Evolutionary conservation across 2,329 filamentous ascomycete species (phyloP).

Genomic region (Erysiphe neolycopersici): DNA sequence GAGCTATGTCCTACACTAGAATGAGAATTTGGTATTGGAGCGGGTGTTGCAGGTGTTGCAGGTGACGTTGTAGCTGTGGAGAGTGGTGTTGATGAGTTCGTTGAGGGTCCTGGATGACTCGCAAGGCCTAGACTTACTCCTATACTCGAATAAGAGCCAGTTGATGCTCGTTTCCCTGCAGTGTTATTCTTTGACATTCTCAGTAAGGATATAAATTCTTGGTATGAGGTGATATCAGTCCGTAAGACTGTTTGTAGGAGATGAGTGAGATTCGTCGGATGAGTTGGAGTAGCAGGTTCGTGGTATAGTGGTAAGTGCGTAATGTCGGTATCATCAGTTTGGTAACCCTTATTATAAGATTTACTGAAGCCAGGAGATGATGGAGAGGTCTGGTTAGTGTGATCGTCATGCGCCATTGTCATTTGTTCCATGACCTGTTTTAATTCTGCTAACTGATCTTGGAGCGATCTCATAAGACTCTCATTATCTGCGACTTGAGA

Average conservation of each 20-base stretch:
- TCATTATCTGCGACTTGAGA: slow-evolving; percentile 72
- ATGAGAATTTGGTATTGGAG: slow-evolving; percentile 22
- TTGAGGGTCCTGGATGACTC: slow-evolving; percentile 21
- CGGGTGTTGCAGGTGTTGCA: slow-evolving; percentile 29
- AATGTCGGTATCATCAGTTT: slow-evolving; percentile 14
- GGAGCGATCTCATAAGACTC: slow-evolving; percentile 59
- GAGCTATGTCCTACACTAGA: slow-evolving; percentile 15
- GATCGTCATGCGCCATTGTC: slow-evolving; percentile 45
- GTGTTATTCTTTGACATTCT: slow-evolving; percentile 30
- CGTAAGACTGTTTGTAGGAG: slow-evolving; percentile 63
- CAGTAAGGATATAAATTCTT: slow-evolving; percentile 61
- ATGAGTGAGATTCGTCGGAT: slow-evolving; percentile 50
- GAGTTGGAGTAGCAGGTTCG: slow-evolving; percentile 24
- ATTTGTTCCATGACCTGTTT: slow-evolving; percentile 84
- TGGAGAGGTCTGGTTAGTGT: slow-evolving; percentile 36
- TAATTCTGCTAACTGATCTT: slow-evolving; percentile 75
- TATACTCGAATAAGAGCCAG: slow-evolving; percentile 36
- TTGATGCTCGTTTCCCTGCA: slow-evolving; percentile 39
- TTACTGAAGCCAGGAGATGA: slow-evolving; percentile 55
- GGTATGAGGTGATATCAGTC: slow-evolving; percentile 53
- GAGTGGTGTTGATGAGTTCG: slow-evolving; percentile 34
- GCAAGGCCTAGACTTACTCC: slow-evolving; percentile 19
- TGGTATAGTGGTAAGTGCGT: slow-evolving; percentile 9
- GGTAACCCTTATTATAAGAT: slow-evolving; percentile 30
- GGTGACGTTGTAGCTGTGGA: slow-evolving; percentile 26